Evolutionary conservation across 2,329 filamentous ascomycete species (phyloP).

Genomic region (Penicillium palitans): DNA sequence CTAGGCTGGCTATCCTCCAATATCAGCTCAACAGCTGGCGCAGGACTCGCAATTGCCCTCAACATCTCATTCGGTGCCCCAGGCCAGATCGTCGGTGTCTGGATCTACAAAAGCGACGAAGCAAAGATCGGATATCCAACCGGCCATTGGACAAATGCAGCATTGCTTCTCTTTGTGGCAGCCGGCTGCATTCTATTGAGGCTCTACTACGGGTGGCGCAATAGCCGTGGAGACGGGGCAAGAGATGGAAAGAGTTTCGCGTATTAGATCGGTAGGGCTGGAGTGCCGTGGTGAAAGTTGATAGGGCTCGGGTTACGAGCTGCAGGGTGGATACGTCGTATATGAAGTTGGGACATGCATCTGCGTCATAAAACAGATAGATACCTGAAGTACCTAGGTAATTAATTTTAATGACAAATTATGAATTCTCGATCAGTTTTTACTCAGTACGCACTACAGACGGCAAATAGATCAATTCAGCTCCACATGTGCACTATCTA

Average conservation of each 20-base stretch:
- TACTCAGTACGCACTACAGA: not conserved
- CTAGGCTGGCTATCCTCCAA: slow-evolving; percentile 72
- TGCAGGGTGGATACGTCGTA: not conserved
- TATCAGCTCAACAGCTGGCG: slow-evolving; percentile 63
- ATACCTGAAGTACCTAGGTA: not conserved
- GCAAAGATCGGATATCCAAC: slow-evolving; percentile 64
- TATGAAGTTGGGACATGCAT: not conserved
- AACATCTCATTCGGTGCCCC: slow-evolving; percentile 68
- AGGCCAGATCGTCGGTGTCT: slow-evolving; percentile 71
- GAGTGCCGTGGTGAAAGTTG: not conserved
- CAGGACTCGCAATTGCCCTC: slow-evolving; percentile 68
- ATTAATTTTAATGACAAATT: not conserved
- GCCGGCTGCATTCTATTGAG: slow-evolving; percentile 57
- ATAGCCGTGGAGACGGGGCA: slow-evolving; percentile 29
- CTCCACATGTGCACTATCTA: not conserved
- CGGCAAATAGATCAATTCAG: not conserved
- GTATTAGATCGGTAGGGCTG: slow-evolving; percentile 23
- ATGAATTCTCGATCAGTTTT: not conserved
- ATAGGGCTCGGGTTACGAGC: not conserved
- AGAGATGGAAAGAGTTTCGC: slow-evolving; percentile 27
- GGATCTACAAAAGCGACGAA: slow-evolving; percentile 70
- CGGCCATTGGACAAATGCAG: slow-evolving; percentile 68
- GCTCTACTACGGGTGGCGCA: slow-evolving; percentile 56
- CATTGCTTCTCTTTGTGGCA: slow-evolving; percentile 59
- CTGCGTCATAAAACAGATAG: not conserved